Evolutionary conservation across 2,329 filamentous ascomycete species (phyloP).

Genomic region (Fusarium sublunatum): DNA sequence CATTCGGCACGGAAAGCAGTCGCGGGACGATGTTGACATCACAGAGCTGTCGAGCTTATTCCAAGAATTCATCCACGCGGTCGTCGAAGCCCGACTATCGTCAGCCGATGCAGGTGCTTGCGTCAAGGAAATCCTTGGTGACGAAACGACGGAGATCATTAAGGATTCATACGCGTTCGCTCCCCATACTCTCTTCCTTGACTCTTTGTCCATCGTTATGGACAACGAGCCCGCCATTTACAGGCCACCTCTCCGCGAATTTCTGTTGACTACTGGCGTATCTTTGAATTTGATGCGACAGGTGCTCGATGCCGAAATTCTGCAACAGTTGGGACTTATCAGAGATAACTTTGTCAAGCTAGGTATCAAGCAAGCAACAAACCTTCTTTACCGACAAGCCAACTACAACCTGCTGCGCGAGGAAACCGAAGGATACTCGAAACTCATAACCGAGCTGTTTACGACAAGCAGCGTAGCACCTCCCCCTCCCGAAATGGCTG

Average conservation of each 20-base stretch:
- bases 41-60: conserved; percentile 78
- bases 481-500: conserved; percentile 79
- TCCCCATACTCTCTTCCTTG: conserved; percentile 79
- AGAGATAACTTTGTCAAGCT: conserved; percentile 85
- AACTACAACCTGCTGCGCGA: conserved; percentile 97
- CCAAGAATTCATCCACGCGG: conserved; percentile 85
- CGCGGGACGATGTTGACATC: conserved; percentile 74
- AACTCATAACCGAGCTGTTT: conserved; percentile 95
- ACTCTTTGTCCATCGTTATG: conserved; percentile 82
- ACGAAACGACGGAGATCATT: conserved; percentile 62
- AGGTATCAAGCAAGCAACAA: conserved; percentile 89
- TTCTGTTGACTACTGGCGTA: conserved; percentile 79
- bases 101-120: conserved; percentile 76
- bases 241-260: conserved; percentile 67
- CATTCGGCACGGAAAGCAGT: conserved; percentile 71
- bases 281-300: conserved; percentile 79
- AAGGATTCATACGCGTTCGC: conserved; percentile 67
- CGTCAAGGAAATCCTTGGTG: conserved; percentile 78
- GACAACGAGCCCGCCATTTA: conserved; percentile 71
- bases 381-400: conserved; percentile 91
- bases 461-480: conserved; percentile 82
- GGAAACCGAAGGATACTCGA: conserved; percentile 96
- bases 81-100: conserved; percentile 74
- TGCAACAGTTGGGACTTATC: conserved; percentile 82
- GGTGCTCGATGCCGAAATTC: conserved; percentile 81